Evolutionary conservation across 2,329 filamentous ascomycete species (phyloP).

Genomic region (Calonectria montana): DNA sequence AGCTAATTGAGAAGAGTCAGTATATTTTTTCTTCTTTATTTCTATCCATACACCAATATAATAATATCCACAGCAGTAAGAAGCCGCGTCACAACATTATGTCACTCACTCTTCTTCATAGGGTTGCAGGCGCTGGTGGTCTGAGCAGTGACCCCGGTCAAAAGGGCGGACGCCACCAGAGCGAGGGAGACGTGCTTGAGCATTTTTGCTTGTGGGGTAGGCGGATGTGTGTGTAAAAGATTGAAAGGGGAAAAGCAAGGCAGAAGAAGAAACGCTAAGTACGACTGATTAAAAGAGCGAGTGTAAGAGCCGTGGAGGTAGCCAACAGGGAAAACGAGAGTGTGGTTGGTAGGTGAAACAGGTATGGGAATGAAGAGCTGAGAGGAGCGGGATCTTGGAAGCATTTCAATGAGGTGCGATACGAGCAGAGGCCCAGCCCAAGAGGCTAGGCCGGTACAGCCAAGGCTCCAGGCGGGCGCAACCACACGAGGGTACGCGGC

Average conservation of each 20-base stretch:
- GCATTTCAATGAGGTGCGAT: constrained; percentile 4
- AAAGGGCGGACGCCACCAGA: constrained; percentile 16
- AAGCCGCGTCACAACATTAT: not conserved
- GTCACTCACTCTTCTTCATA: constrained; percentile 31
- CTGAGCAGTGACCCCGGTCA: constrained; percentile 18
- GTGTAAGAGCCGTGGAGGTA: not conserved
- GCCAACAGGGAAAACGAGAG: not conserved
- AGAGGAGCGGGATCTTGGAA: not conserved
- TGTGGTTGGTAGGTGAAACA: not conserved
- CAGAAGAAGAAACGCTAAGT: not conserved
- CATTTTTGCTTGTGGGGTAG: constrained; percentile 6
- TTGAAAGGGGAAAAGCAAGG: not conserved
- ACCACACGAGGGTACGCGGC: constrained; percentile 8
- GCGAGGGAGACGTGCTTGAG: constrained; percentile 16
- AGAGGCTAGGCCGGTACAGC: not conserved
- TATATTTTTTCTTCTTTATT: not conserved
- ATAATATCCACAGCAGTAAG: not conserved
- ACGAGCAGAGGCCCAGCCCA: not conserved
- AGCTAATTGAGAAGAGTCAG: not conserved
- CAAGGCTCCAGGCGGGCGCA: not conserved
- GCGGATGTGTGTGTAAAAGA: not conserved
- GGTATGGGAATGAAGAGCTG: not conserved
- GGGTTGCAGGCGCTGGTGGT: constrained; percentile 34
- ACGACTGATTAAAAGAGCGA: not conserved
- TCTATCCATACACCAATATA: too few species aligned